phyloP scores from a whole-genome alignment of 176 grass and related monocot species.

The Oryza brachyantha region DNA sequence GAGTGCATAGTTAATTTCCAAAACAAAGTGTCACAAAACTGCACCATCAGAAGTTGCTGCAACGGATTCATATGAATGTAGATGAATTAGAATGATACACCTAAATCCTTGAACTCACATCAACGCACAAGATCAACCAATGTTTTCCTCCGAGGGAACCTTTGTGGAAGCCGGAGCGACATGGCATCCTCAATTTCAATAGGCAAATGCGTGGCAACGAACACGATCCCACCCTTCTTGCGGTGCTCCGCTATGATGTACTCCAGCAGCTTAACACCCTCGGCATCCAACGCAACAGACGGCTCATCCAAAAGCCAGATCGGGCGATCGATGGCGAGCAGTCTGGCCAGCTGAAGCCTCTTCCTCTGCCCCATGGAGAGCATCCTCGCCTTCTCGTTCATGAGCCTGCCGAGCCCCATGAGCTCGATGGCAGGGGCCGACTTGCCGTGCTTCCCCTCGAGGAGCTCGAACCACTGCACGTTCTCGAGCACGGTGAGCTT shows the following conservation, averaged over 20 bases:
- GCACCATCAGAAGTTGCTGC: slow-evolving; percentile 25
- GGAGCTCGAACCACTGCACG: slow-evolving; percentile 96
- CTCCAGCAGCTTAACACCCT: slow-evolving; percentile 73
- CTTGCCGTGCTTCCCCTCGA: slow-evolving; percentile 76
- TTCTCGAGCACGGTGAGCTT: slow-evolving; percentile 91
- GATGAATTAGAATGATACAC: slow-evolving; percentile 35
- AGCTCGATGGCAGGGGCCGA: slow-evolving; percentile 63
- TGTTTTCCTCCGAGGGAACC: slow-evolving; percentile 84
- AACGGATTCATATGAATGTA: slow-evolving; percentile 10
- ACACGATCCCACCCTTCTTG: slow-evolving; percentile 86
- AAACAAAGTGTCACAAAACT: slow-evolving; percentile 24
- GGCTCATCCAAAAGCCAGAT: slow-evolving; percentile 98
- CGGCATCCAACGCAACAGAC: slow-evolving; percentile 74
- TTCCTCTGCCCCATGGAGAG: slow-evolving; percentile 98
- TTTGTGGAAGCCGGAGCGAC: slow-evolving; percentile 73
- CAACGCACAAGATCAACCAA: slow-evolving; percentile 80
- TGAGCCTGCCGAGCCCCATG: slow-evolving; percentile 87
- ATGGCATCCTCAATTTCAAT: slow-evolving; percentile 87
- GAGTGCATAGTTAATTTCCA: slow-evolving; percentile 16
- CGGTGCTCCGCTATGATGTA: slow-evolving; percentile 84
- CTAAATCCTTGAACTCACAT: slow-evolving; percentile 33
- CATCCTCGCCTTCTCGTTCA: slow-evolving; percentile 91
- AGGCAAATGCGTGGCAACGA: slow-evolving; percentile 81
- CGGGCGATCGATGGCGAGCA: slow-evolving; percentile 78
- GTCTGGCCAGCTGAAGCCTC: slow-evolving; percentile 68